These are phyloP conservation scores for Phylloporus rhodoxanthus DNA, from an alignment of 768 basidiomycete genomes.

Conservation along the genomic window DNA sequence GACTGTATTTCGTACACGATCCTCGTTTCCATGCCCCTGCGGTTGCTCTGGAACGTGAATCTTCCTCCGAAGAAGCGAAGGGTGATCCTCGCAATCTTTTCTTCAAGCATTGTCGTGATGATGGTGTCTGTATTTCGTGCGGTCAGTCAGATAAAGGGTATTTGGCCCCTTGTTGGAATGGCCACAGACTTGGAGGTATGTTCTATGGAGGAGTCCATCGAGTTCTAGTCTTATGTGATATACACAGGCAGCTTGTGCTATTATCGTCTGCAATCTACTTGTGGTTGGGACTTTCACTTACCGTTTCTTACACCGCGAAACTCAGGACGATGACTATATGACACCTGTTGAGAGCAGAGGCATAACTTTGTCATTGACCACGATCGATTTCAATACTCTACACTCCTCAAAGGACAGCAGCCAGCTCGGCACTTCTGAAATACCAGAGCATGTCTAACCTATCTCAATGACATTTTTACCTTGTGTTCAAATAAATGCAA, in stretches of 20 bases:
- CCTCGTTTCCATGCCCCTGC: constrained; percentile 11
- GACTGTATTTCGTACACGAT: constrained; percentile 19
- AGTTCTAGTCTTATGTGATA: background rate
- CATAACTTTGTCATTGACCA: constrained; percentile 11
- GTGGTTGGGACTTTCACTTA: constrained; percentile 17
- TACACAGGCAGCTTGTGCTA: constrained; percentile 10
- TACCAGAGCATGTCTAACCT: background rate
- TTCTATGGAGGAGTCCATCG: no score
- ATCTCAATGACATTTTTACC: background rate
- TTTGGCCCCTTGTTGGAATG: constrained; percentile 5
- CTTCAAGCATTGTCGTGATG: constrained; percentile 11
- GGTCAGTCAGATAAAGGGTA: constrained; percentile 6
- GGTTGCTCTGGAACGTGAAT: constrained; percentile 8
- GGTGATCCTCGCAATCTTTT: constrained; percentile 11
- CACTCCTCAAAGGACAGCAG: background rate
- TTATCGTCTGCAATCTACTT: constrained; percentile 19
- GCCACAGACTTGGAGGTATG: constrained; percentile 15
- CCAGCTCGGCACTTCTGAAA: background rate
- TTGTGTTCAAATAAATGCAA: background rate
- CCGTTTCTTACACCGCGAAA: constrained; percentile 6
- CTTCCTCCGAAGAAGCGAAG: constrained; percentile 12
- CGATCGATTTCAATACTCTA: constrained; percentile 4
- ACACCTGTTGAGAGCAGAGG: background rate
- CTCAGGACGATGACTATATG: constrained; percentile 8
- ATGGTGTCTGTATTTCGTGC: constrained; percentile 10